phyloP scores from a whole-genome alignment of 495 filamentous ascomycete species.

The Letharia columbiana region DNA sequence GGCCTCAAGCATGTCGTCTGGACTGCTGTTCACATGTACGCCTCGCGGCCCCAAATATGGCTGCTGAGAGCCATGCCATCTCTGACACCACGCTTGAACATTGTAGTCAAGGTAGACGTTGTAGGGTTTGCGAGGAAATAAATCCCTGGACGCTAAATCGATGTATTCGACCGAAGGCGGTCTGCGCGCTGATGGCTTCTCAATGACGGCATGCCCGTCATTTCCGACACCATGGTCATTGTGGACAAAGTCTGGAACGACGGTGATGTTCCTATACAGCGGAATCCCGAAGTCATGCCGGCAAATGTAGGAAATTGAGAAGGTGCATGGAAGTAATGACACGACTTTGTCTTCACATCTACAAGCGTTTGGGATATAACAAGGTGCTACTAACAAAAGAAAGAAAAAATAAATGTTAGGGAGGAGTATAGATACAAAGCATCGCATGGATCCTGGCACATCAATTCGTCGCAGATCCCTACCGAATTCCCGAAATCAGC shows the following conservation, averaged over 20 bases:
- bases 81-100: not conserved
- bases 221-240: not conserved
- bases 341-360: not conserved
- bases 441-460: no score
- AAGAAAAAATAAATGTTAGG: not conserved
- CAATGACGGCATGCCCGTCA: not conserved
- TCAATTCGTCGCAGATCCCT: no score
- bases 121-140: not conserved
- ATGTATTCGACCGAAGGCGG: not conserved
- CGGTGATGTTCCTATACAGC: not conserved
- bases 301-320: not conserved
- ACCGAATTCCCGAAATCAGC: no score
- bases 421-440: not conserved
- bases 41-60: conserved; percentile 11
- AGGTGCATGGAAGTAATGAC: not conserved
- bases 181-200: not conserved
- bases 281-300: not conserved
- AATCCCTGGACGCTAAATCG: not conserved
- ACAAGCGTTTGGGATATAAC: not conserved
- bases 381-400: not conserved
- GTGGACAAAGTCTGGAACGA: not conserved
- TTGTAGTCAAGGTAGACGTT: not conserved
- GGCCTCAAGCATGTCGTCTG: conserved; percentile 5
- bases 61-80: conserved; percentile 6
- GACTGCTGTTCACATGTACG: not conserved